Conservation (phyloP, 768 basidiomycete species). For the Tylopilus rubrobrunneus region DNA sequence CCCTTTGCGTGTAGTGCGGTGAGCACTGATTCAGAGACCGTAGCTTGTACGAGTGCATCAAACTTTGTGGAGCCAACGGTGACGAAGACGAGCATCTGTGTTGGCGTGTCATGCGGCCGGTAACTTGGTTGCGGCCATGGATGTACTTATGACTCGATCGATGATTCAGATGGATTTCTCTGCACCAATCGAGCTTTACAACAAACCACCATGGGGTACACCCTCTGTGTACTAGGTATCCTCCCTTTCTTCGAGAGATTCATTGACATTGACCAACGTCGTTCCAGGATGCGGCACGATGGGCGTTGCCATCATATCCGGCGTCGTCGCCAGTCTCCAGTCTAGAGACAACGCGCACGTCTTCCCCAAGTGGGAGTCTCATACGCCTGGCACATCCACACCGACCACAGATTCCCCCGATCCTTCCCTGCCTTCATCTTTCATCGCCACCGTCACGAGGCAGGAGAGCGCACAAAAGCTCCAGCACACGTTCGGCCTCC, state of each 20-base stretch:
- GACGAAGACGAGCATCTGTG: conserved; percentile 50
- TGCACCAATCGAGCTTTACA: background rate
- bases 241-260: conserved; percentile 4
- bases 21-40: conserved; percentile 57
- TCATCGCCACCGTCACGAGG: conserved; percentile 84
- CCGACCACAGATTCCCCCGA: conserved; percentile 55
- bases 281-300: conserved; percentile 91
- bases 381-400: conserved; percentile 71
- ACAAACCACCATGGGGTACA: conserved; percentile 71
- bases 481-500: conserved; percentile 50
- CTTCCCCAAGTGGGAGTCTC: conserved; percentile 58
- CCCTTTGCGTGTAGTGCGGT: conserved; percentile 48
- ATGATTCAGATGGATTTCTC: background rate
- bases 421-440: conserved; percentile 69
- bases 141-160: conserved; percentile 7
- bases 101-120: background rate
- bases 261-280: conserved; percentile 15
- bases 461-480: conserved; percentile 71
- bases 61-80: conserved; percentile 92
- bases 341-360: conserved; percentile 32
- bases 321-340: conserved; percentile 82
- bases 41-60: conserved; percentile 62
- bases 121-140: background rate
- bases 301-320: conserved; percentile 94
- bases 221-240: conserved; percentile 79